Evolutionary conservation across 2,329 filamentous ascomycete genomes (phyloP).

Genomic region (Dichotomopilus funicola): DNA sequence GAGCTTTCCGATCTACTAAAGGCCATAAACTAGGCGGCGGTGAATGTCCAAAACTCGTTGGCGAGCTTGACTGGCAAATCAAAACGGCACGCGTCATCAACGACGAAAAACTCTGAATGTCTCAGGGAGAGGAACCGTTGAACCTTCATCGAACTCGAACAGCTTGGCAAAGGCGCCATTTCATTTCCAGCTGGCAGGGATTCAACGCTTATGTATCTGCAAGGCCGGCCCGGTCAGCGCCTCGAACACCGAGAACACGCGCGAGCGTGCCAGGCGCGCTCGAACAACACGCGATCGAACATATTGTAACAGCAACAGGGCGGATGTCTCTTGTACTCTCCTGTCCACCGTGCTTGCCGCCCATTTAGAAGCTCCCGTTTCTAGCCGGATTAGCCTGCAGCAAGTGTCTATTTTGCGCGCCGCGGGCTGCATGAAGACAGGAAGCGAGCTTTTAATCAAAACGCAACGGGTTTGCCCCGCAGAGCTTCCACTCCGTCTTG

Average conservation of each 20-base stretch:
- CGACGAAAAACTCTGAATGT: not conserved
- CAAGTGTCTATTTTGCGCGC: not conserved
- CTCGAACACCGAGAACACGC: too few species aligned
- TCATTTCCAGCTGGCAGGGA: not conserved
- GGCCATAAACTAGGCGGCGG: too few species aligned
- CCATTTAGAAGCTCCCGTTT: not conserved
- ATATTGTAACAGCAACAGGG: not conserved
- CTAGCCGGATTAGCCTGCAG: not conserved
- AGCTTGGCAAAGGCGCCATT: not conserved
- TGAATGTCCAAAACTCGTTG: too few species aligned
- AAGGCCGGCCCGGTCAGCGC: not conserved
- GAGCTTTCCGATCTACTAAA: too few species aligned
- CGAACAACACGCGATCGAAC: too few species aligned
- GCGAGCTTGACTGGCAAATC: too few species aligned
- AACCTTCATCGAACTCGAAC: not conserved
- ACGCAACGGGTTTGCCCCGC: not conserved
- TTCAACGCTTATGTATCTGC: constrained; percentile 1
- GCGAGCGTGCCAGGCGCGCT: too few species aligned
- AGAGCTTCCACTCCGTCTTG: too few species aligned
- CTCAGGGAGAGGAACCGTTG: not conserved
- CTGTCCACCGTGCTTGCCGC: not conserved
- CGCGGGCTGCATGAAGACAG: constrained; percentile 6
- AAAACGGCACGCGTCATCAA: too few species aligned
- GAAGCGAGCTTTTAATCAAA: not conserved
- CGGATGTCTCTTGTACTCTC: not conserved